phyloP scores from a whole-genome alignment of 1,284 basidiomycete genomes.

The Sanghuangporus weigelae region DNA sequence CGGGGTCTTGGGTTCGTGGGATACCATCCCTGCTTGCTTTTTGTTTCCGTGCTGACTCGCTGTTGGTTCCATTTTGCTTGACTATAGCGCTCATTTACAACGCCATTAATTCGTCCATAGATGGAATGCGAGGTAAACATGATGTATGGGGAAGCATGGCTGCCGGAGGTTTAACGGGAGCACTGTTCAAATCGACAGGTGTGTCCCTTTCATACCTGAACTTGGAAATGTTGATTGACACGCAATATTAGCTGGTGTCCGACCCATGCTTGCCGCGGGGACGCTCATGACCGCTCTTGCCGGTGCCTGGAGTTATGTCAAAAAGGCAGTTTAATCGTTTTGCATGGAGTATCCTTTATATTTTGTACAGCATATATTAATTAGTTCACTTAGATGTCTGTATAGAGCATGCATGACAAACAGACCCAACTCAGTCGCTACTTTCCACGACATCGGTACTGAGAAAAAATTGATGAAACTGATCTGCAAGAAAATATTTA shows the following conservation, averaged over 20 bases:
- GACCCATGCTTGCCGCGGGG: slow-evolving; percentile 84
- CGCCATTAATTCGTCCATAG: slow-evolving; percentile 91
- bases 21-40: slow-evolving; percentile 11
- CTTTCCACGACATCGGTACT: slow-evolving; percentile 1
- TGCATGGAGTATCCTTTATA: slow-evolving; percentile 9
- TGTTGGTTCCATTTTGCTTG: slow-evolving; percentile 31
- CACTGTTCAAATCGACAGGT: slow-evolving; percentile 93
- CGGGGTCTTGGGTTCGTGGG: slow-evolving; percentile 81
- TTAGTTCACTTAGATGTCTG: slow-evolving; percentile 15
- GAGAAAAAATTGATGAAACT: slow-evolving; percentile 7
- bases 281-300: slow-evolving; percentile 85
- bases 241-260: slow-evolving; percentile 71
- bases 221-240: slow-evolving; percentile 17
- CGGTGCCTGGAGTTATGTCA: slow-evolving; percentile 89
- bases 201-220: slow-evolving; percentile 37
- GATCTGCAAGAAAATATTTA: slow-evolving; percentile 2
- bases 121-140: slow-evolving; percentile 85
- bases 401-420: slow-evolving; percentile 1
- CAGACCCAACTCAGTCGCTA: not conserved
- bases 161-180: slow-evolving; percentile 89
- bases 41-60: slow-evolving; percentile 27
- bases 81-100: slow-evolving; percentile 89
- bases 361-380: slow-evolving; percentile 14
- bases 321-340: slow-evolving; percentile 59
- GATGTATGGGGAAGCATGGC: slow-evolving; percentile 89